Base-by-base conservation (phyloP, 2,329 filamentous ascomycete species). In the Pestalotiopsis fici region DNA sequence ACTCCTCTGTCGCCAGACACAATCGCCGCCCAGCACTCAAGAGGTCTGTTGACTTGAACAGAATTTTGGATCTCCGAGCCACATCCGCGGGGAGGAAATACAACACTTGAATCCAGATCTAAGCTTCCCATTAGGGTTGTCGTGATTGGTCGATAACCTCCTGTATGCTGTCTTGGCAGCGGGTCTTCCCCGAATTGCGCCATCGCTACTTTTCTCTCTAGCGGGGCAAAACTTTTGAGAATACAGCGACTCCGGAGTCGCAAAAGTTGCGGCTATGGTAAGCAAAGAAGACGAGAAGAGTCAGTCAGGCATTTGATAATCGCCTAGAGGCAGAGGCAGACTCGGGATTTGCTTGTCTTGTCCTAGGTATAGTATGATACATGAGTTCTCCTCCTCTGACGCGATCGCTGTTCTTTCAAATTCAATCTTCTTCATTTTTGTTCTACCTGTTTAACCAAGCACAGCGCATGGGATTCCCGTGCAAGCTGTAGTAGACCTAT, bases 241-340 rank as follows among this genome's bases (percentile, higher is more conserved):
- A 35, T 50, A 50, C 59, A 62, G 59, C 59, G 59, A 62, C 35
- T 43, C 59, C 59, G 59, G 59, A 62, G 59, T 15, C 39, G 59
- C 59, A 13, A 4, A 12, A 39, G 35, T 62, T 13, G 13, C 31
- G 23, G 4, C 21, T 23, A 60, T 59, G 13, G 28, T 35, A 35
- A 31, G 57, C 57, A 31, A 15, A 6, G 55, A 31, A 27, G 23
- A 27, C 12, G 55, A 31, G 12, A 57, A 35, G 31, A 35, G 31
- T 35, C 31, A 35, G 43, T 50, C 43, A 23, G n/a, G n/a, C 43
- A 50, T 50, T n/a, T 50, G 43, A 50, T 50, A n/a, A 21, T 18
- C 43, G 43, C 21, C 43, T 21, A n/a, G 18, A n/a, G 43, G 15
- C 43, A 9, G 6, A 18, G 15, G 18, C 43, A n/a, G 43, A 6